Conservation (phyloP, 768 basidiomycete species). For the Leucocoprinus sp. region DNA sequence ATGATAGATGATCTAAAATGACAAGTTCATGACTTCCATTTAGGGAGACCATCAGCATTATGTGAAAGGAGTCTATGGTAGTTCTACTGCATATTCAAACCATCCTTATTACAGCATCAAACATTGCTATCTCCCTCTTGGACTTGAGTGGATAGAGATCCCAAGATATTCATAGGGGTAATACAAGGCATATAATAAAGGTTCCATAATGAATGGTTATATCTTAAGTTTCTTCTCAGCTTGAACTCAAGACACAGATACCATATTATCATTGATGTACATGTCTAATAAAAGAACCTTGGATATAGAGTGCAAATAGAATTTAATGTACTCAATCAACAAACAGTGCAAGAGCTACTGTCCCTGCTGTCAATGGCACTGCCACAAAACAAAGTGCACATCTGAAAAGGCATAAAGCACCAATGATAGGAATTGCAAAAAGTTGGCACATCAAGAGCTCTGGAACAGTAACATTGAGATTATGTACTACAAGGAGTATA, state of each 20-base stretch:
- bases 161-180: too few species aligned
- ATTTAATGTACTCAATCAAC: slow-evolving; percentile 8
- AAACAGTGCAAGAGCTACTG: slow-evolving; percentile 8
- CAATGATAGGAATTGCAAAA: slow-evolving; percentile 40
- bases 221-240: too few species aligned
- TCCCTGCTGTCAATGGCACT: slow-evolving; percentile 33
- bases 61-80: slow-evolving; percentile 3
- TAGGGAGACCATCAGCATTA: slow-evolving; percentile 1
- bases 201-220: too few species aligned
- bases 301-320: slow-evolving; percentile 5
- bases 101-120: slow-evolving; percentile 7
- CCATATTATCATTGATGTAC: slow-evolving; percentile 11
- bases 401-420: slow-evolving; percentile 43
- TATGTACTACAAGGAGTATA: background rate
- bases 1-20: too few species aligned
- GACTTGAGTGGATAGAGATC: slow-evolving; percentile 6
- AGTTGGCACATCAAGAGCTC: slow-evolving; percentile 13
- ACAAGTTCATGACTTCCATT: slow-evolving; percentile 12
- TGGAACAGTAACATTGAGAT: background rate
- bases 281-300: slow-evolving; percentile 10
- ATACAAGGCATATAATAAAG: too few species aligned
- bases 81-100: slow-evolving; percentile 13
- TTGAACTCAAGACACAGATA: slow-evolving; percentile 4
- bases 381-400: slow-evolving; percentile 44
- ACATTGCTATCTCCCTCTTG: background rate